Base-by-base conservation (phyloP, 345 rosid genomes). In the Noccaea caerulescens region DNA sequence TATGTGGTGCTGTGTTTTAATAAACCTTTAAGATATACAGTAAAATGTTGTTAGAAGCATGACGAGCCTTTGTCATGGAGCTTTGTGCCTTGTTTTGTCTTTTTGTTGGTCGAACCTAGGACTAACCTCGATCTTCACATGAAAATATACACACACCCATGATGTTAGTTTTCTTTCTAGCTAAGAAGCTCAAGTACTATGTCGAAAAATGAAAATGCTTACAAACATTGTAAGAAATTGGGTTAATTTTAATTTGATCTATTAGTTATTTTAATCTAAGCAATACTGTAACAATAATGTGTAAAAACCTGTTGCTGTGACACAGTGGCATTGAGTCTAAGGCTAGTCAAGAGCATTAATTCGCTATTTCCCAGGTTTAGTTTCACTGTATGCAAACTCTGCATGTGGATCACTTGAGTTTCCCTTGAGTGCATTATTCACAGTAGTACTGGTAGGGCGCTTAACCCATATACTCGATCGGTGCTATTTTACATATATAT, bases 121-220 rank as follows among this genome's bases (percentile, higher is more conserved):
- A 75, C 69, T 75, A 53, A 68, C 69, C 73, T 67, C 73, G 73
- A 68, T 68, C 64, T 34, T 67, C 42, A 33, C 78, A 67, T 51
- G 47, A 66, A 58, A 50, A 36, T 58, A 47, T 64, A 64, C 23
- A 36, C 57, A 44, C 46, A 45, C 27, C 60, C 61, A 52, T 61
- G 37, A 9, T 10, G 56, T 42, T 72, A 55, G 3, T 36, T 58
- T 54, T 45, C 57, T 72, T 54, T 45, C 57, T 72, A 63, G 70
- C 49, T 44, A 33, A 5, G 23, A 3, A 55, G 50, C 39, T 37
- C 14, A 27, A 1, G 14, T 60, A 42, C 37, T 20, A 62, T 53
- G 53, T 34, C 44, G 27, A 61, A 39, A 51, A 62, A 20, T 8
- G 7, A 62, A 12, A 20, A 4, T 54, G 44, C 39, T 42, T 72